Percentiles rank a stretch among this genome's conserved stretches.
Evolutionary conservation across 768 basidiomycete genomes (phyloP).

Genomic region (Nidula microcarpa): DNA sequence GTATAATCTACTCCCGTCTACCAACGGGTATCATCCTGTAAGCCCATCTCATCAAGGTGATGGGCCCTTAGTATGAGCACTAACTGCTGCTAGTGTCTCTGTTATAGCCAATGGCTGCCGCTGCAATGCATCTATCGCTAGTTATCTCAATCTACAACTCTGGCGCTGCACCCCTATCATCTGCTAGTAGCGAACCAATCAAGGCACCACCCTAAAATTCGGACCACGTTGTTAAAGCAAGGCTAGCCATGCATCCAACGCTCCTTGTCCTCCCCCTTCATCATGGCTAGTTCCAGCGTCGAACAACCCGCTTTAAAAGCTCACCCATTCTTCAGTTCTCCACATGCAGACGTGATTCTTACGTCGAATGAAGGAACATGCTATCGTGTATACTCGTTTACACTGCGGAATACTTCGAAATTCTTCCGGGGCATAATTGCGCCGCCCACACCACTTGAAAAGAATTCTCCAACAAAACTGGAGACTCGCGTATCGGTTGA

Average conservation of each 20-base stretch:
- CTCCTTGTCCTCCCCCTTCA: constrained; percentile 1
- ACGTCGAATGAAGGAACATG: constrained; percentile 35
- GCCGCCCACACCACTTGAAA: constrained; percentile 4
- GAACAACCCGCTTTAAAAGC: constrained; percentile 5
- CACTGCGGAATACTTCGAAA: constrained; percentile 31
- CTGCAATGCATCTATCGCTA: too few relatives aligned
- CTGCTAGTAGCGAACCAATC: background rate
- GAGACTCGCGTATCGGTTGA: constrained; percentile 15
- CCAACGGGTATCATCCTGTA: too few relatives aligned
- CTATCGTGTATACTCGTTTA: constrained; percentile 40
- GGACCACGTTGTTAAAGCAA: background rate
- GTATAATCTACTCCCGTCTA: too few relatives aligned
- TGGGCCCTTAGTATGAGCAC: too few relatives aligned
- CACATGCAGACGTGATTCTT: constrained; percentile 37
- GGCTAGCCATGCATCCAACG: background rate
- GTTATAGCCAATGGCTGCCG: too few relatives aligned
- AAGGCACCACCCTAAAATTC: background rate
- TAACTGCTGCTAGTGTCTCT: too few relatives aligned
- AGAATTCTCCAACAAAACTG: constrained; percentile 1
- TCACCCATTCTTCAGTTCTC: constrained; percentile 34
- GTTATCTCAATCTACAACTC: too few relatives aligned
- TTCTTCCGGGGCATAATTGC: constrained; percentile 47
- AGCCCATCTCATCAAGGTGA: too few relatives aligned
- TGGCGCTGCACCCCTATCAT: background rate
- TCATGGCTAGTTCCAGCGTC: constrained; percentile 14